phyloP scores from a whole-genome alignment of 352 stramenopile species.

The Elongisporangium anandrum region DNA sequence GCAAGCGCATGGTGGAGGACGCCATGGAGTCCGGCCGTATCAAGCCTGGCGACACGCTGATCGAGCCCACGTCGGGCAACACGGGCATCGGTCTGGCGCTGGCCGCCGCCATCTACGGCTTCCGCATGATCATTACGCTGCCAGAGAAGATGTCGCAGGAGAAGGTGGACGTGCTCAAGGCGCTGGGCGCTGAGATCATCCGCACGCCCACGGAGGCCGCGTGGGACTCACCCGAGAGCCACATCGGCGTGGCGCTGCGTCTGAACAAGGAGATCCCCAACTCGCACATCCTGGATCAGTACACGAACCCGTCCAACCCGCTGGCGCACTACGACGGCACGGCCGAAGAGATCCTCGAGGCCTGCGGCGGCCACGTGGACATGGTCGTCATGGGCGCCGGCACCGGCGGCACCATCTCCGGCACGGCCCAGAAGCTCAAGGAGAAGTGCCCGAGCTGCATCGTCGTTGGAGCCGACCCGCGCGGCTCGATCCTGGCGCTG shows the following conservation, averaged over 20 bases:
- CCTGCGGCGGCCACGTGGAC: conserved; percentile 92
- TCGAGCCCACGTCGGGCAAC: conserved; percentile 96
- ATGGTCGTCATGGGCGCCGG: conserved; percentile 94
- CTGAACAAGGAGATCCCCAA: conserved; percentile 94
- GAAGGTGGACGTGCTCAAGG: conserved; percentile 95
- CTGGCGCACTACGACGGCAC: conserved; percentile 96
- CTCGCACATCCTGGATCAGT: conserved; percentile 95
- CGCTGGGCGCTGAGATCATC: conserved; percentile 95
- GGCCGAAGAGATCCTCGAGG: conserved; percentile 93
- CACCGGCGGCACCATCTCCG: conserved; percentile 95
- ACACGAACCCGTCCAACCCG: conserved; percentile 96
- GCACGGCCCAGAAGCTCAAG: conserved; percentile 92
- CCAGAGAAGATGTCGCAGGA: conserved; percentile 97
- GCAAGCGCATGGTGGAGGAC: conserved; percentile 84
- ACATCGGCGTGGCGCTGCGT: conserved; percentile 92
- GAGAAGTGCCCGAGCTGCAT: conserved; percentile 84
- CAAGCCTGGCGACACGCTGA: conserved; percentile 90
- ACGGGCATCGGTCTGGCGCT: conserved; percentile 97
- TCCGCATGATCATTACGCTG: conserved; percentile 92
- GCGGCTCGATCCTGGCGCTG: conserved; percentile 92
- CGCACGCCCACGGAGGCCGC: conserved; percentile 94
- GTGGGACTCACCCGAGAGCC: conserved; percentile 93
- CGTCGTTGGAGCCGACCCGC: conserved; percentile 88
- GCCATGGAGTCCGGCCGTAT: conserved; percentile 85
- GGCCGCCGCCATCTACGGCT: conserved; percentile 95